phyloP scores from a whole-genome alignment of 1,284 basidiomycete genomes.

The Microbotryum intermedium region DNA sequence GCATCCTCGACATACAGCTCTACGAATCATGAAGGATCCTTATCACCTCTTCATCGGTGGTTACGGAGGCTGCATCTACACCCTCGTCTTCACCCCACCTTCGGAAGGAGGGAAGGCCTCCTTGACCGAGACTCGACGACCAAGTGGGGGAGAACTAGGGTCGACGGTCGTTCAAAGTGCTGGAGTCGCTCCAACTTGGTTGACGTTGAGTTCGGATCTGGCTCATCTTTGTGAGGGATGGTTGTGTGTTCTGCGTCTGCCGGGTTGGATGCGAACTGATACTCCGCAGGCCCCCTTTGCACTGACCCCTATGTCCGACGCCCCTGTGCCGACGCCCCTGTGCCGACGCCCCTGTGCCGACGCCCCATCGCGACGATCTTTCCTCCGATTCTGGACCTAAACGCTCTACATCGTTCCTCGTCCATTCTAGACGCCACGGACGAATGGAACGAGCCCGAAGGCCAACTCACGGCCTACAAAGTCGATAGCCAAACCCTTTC shows the following conservation, averaged over 20 bases:
- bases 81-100: conserved; percentile 8
- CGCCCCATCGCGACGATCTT: neutral
- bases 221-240: neutral
- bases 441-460: conserved; percentile 11
- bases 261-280: neutral
- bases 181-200: conserved; percentile 24
- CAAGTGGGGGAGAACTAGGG: too few species aligned
- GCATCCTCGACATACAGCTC: too few species aligned
- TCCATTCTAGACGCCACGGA: neutral
- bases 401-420: neutral
- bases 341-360: too few species aligned
- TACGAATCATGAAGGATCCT: neutral
- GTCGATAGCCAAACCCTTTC: neutral
- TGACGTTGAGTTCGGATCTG: neutral
- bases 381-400: neutral
- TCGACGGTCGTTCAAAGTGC: neutral
- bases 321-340: too few species aligned
- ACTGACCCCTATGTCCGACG: neutral
- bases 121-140: too few species aligned
- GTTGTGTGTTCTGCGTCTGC: neutral
- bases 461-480: neutral
- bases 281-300: neutral
- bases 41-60: conserved; percentile 14
- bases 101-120: neutral
- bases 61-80: conserved; percentile 13